Base-by-base conservation (phyloP, 768 basidiomycete species). In the Termitomyces eurrhizus region DNA sequence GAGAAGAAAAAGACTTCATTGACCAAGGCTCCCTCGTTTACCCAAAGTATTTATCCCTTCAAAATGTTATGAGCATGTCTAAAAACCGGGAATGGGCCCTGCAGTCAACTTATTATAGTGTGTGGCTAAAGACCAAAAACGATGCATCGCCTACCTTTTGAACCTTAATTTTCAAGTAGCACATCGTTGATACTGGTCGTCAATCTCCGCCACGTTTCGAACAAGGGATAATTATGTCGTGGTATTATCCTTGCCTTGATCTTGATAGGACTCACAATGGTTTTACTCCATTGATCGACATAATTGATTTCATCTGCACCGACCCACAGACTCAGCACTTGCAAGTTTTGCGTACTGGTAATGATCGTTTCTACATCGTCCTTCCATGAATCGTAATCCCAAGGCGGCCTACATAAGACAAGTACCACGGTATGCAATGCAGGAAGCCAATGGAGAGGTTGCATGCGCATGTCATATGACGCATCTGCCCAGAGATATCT, bases 21-120 rank as follows among this genome's bases (percentile, higher is more conserved):
- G n/a, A 24, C 13, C 42, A 89, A 0, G 70, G 78, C 89, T 1
- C 91, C 91, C 65, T 83, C 86, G 21, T 21, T 21, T 0, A 13
- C 58, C 73, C 1, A 69, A 74, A 8, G 81, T 89, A 3, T 74
- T 90, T 21, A 29, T 80, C 79, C 36, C 78, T 88, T 1, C 83
- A 37, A 37, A 37, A 11, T 13, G 3, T 13, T 13, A 9, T 13
- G 36, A 37, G 36, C 11, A 1, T 13, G 36, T 37, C 11, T 3
- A 37, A 13, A 37, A 9, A 37, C 36, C 11, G 13, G 36, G 36
- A 37, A 37, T 37, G 36, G 13, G 13, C 36, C 36, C 36, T 37
- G 36, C 2, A 37, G 36, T 37, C 36, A 37, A 37, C 7, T 37
- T 37, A 13, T 37, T 37, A 8, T 37, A 37, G 9, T 12, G 13